These are phyloP conservation scores for Hemisphaericaspora subhashii DNA, from an alignment of 1,139 yeast species.

Conservation along the genomic window DNA sequence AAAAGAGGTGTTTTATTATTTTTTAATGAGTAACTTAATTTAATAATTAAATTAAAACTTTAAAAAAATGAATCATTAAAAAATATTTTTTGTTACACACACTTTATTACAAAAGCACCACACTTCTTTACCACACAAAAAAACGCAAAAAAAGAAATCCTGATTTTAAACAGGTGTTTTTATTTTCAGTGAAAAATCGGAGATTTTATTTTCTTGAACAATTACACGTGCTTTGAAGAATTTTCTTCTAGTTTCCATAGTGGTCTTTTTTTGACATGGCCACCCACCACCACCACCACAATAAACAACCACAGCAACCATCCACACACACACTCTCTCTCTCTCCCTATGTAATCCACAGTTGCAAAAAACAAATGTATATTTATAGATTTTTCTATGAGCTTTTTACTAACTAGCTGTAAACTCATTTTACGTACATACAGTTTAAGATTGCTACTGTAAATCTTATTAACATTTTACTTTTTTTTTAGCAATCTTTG, in stretches of 20 bases:
- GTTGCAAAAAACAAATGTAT: too few relatives aligned
- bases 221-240: not conserved
- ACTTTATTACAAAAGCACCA: not conserved
- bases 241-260: not conserved
- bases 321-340: too few relatives aligned
- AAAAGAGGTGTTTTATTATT: not conserved
- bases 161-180: not conserved
- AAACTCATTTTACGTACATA: too few relatives aligned
- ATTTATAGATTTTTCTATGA: too few relatives aligned
- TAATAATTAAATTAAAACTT: not conserved
- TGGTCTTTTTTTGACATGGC: not conserved
- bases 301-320: not conserved
- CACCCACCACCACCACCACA: not conserved
- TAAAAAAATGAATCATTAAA: conserved; percentile 1
- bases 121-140: not conserved
- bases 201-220: not conserved
- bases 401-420: too few relatives aligned
- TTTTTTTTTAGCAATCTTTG: too few relatives aligned
- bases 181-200: not conserved
- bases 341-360: too few relatives aligned
- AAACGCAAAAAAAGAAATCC: not conserved
- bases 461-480: too few relatives aligned
- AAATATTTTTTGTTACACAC: not conserved
- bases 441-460: too few relatives aligned
- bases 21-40: not conserved